Conservation (phyloP, 148 eudicot species). For the Heliamphora exappendiculata region DNA sequence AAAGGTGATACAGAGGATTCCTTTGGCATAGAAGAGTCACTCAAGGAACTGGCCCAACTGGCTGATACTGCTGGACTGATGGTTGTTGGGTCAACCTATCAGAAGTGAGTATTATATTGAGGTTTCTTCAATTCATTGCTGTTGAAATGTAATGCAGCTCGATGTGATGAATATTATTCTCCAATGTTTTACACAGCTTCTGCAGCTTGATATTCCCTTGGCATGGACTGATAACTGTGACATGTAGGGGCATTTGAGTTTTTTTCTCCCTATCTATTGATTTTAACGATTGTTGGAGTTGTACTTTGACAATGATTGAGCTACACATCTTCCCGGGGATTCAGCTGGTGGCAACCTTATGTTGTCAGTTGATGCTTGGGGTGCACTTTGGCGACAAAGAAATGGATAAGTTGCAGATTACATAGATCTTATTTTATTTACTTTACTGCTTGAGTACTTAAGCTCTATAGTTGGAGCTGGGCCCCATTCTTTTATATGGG, state of each 20-base stretch:
- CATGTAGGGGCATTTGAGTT: background rate
- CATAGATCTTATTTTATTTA: background rate
- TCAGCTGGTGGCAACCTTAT: background rate
- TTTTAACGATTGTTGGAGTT: background rate
- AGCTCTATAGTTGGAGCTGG: background rate
- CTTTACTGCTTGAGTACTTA: background rate
- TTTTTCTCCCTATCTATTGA: background rate
- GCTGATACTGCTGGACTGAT: conserved; percentile 96
- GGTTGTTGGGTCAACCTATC: conserved; percentile 83
- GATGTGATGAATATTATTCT: background rate
- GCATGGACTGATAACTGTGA: background rate
- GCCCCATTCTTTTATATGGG: background rate
- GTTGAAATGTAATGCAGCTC: background rate
- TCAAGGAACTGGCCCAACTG: conserved; percentile 76
- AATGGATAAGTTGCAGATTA: background rate
- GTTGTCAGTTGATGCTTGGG: background rate
- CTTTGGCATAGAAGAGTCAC: conserved; percentile 87
- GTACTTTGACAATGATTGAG: background rate
- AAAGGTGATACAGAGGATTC: conserved; percentile 52
- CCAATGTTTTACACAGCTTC: background rate
- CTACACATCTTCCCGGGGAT: background rate
- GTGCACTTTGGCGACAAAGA: background rate
- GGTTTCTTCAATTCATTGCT: background rate
- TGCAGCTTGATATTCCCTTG: conserved; percentile 1
- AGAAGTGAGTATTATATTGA: conserved; percentile 51